Percentiles rank a stretch among this genome's conserved stretches.
These are phyloP conservation scores for Clonostachys solani DNA, from an alignment of 2,329 filamentous ascomycete species.

Conservation along the genomic window DNA sequence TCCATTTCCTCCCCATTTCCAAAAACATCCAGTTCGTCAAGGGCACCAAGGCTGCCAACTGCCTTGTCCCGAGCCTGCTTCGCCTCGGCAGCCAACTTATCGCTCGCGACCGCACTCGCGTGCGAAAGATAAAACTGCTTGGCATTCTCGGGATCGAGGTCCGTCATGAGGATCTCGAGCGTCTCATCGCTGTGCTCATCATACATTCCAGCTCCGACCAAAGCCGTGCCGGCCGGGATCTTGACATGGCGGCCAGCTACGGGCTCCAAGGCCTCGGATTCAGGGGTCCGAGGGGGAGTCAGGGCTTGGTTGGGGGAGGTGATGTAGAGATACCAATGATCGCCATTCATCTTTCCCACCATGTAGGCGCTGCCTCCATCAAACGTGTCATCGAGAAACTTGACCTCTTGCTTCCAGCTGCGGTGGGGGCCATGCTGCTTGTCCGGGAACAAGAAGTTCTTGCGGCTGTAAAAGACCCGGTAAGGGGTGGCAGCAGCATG, in stretches of 20 bases:
- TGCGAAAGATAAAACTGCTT: constrained; percentile 66
- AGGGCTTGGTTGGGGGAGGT: constrained; percentile 78
- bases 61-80: constrained; percentile 58
- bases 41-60: constrained; percentile 53
- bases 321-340: constrained; percentile 98
- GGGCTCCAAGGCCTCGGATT: constrained; percentile 31
- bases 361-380: constrained; percentile 93
- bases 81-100: constrained; percentile 67
- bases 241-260: constrained; percentile 32
- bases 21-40: constrained; percentile 79
- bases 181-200: constrained; percentile 67
- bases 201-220: constrained; percentile 16
- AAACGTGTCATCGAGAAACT: constrained; percentile 88
- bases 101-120: constrained; percentile 87
- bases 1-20: constrained; percentile 57
- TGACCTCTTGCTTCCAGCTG: constrained; percentile 96
- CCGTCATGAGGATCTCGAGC: constrained; percentile 68
- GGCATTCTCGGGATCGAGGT: constrained; percentile 63
- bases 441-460: constrained; percentile 96
- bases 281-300: constrained; percentile 79
- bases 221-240: constrained; percentile 44
- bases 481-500: constrained; percentile 81
- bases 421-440: constrained; percentile 91
- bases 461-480: constrained; percentile 97
- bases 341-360: constrained; percentile 99